These are phyloP conservation scores for Teunomyces cretensis DNA, from an alignment of 805 yeast genomes.

Conservation along the genomic window DNA sequence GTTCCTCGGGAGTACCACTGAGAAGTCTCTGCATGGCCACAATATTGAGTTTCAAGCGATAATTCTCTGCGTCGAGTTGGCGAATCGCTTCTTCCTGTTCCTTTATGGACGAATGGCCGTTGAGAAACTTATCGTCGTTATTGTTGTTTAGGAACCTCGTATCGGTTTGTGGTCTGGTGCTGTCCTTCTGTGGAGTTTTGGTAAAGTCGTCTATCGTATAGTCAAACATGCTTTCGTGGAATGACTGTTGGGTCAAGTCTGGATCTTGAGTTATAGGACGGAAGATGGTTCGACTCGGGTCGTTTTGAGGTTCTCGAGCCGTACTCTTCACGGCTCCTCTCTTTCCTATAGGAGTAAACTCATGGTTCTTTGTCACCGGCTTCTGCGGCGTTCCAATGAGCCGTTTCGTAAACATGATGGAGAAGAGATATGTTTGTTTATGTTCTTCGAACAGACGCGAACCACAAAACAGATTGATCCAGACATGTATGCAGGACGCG, in stretches of 20 bases:
- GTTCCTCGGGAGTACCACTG: slow-evolving; percentile 23
- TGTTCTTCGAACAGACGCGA: slow-evolving; percentile 1
- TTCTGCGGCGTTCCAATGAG: slow-evolving; percentile 19
- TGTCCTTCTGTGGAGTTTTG: not conserved
- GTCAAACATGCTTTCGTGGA: slow-evolving; percentile 8
- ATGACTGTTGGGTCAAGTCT: slow-evolving; percentile 7
- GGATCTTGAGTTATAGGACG: slow-evolving; percentile 9
- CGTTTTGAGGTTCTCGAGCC: not conserved
- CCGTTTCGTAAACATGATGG: slow-evolving; percentile 9
- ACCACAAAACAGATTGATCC: not conserved
- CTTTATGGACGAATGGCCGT: slow-evolving; percentile 20
- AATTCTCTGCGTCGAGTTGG: slow-evolving; percentile 21
- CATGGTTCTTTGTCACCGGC: slow-evolving; percentile 10
- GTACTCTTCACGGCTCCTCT: slow-evolving; percentile 4
- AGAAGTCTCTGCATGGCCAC: slow-evolving; percentile 23
- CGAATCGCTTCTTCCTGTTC: slow-evolving; percentile 19
- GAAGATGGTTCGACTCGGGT: slow-evolving; percentile 11
- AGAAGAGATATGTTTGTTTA: slow-evolving; percentile 1
- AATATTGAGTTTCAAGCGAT: slow-evolving; percentile 23
- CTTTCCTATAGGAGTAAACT: slow-evolving; percentile 27
- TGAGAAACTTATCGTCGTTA: slow-evolving; percentile 1
- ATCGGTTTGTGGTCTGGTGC: slow-evolving; percentile 1
- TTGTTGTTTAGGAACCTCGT: slow-evolving; percentile 4
- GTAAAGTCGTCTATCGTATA: slow-evolving; percentile 2
- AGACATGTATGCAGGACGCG: not conserved